phyloP scores from a whole-genome alignment of 225 moss, liverwort and hornwort genomes.

The Rhytidiadelphus loreus region DNA sequence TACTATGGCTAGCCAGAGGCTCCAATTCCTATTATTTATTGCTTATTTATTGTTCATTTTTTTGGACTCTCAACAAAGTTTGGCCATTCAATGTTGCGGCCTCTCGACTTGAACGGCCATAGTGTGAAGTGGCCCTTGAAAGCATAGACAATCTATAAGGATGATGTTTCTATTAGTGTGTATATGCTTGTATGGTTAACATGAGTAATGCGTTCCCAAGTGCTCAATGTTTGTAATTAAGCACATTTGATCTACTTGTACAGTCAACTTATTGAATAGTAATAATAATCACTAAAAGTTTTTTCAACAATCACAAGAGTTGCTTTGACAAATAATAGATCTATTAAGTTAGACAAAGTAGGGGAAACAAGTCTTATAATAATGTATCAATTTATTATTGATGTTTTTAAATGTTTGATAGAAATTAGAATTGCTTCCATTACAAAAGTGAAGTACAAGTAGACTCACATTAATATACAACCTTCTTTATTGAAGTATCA shows the following conservation, averaged over 20 bases:
- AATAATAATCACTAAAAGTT: background rate
- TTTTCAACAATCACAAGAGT: background rate
- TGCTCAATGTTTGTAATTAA: background rate
- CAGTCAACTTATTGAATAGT: background rate
- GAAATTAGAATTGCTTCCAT: background rate
- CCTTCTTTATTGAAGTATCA: background rate
- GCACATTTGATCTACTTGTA: background rate
- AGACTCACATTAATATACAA: background rate
- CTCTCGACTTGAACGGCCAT: no score
- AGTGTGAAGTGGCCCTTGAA: no score
- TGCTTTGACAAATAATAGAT: background rate
- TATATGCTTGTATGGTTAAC: accelerated
- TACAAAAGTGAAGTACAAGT: background rate
- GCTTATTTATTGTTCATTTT: no score
- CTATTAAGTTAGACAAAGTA: background rate
- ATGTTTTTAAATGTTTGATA: accelerated
- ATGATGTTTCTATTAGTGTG: background rate
- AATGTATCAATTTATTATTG: background rate
- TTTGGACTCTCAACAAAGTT: no score
- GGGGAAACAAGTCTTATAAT: background rate
- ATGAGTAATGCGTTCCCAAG: accelerated
- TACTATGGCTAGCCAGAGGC: no score
- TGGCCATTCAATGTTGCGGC: no score
- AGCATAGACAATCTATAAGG: no score
- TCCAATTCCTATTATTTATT: no score